A percentile compares a stretch with the other conserved stretches of the same genome.
These are phyloP conservation scores for Daldinia vernicosa DNA, from an alignment of 495 filamentous ascomycete genomes.

Conservation along the genomic window DNA sequence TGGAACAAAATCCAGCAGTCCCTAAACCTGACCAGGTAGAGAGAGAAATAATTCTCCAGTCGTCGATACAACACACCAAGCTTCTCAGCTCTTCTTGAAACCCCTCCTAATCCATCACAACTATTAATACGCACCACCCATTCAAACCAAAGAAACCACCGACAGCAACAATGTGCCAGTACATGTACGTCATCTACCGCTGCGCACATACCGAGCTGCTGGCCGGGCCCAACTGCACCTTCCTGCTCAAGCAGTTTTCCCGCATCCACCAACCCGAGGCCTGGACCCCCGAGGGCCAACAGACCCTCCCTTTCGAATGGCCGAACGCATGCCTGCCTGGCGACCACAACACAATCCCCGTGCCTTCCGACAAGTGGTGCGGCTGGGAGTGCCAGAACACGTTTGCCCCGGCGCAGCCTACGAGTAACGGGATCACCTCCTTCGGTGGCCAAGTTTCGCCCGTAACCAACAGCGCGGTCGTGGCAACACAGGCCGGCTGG, in stretches of 20 bases:
- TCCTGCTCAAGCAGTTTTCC: slow-evolving; percentile 36
- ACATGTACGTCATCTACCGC: slow-evolving; percentile 34
- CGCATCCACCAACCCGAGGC: slow-evolving; percentile 41
- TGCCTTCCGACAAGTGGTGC: slow-evolving; percentile 10
- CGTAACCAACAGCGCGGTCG: neutral
- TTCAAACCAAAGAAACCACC: neutral
- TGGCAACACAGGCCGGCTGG: neutral
- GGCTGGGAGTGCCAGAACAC: slow-evolving; percentile 38
- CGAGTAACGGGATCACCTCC: neutral
- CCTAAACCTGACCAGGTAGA: too few relatives aligned
- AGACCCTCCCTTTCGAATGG: slow-evolving; percentile 39
- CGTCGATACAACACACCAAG: too few relatives aligned
- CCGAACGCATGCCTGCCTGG: slow-evolving; percentile 39
- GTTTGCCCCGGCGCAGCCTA: neutral
- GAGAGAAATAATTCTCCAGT: too few relatives aligned
- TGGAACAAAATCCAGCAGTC: too few relatives aligned
- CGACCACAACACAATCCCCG: slow-evolving; percentile 24
- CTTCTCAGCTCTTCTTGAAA: too few relatives aligned
- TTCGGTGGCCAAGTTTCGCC: neutral
- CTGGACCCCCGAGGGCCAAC: neutral
- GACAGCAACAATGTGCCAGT: slow-evolving; percentile 45
- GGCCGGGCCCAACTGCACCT: slow-evolving; percentile 37
- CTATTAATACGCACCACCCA: neutral
- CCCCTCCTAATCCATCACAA: neutral
- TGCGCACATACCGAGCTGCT: slow-evolving; percentile 44